Conservation (phyloP, 1,284 basidiomycete genomes). For the Ceratobasidium sp. region DNA sequence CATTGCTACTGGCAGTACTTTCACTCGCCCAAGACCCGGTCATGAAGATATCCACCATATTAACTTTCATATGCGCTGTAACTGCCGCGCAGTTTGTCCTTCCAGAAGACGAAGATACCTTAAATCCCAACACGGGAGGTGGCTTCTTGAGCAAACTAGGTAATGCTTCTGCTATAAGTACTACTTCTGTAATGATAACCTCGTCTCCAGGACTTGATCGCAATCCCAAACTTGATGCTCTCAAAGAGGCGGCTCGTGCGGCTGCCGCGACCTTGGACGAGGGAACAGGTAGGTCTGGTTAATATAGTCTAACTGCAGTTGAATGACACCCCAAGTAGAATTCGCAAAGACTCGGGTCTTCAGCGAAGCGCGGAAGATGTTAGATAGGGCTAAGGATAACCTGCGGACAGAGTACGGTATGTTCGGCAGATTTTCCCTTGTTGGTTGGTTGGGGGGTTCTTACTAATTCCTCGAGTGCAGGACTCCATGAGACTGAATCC, state of each 20-base stretch:
- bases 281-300: not conserved
- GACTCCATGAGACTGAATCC: not conserved
- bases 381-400: slow-evolving; percentile 25
- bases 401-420: slow-evolving; percentile 17
- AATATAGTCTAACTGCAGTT: not conserved
- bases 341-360: not conserved
- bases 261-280: slow-evolving; percentile 16
- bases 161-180: not conserved
- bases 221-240: slow-evolving; percentile 10
- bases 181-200: not conserved
- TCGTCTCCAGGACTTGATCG: not conserved
- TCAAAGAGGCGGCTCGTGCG: slow-evolving; percentile 19
- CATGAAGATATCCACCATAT: not conserved
- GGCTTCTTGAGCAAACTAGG: slow-evolving; percentile 10
- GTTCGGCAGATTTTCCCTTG: not conserved
- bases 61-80: not conserved
- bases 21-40: not conserved
- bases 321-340: not conserved
- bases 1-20: not conserved
- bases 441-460: not conserved
- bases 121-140: not conserved
- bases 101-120: not conserved
- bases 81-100: not conserved
- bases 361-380: not conserved
- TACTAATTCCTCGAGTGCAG: not conserved